Evolutionary conservation across 2,329 filamentous ascomycete species (phyloP), one percentile per base, ranked within the genome.

Genomic region (Sarocladiaceae sp.): DNA sequence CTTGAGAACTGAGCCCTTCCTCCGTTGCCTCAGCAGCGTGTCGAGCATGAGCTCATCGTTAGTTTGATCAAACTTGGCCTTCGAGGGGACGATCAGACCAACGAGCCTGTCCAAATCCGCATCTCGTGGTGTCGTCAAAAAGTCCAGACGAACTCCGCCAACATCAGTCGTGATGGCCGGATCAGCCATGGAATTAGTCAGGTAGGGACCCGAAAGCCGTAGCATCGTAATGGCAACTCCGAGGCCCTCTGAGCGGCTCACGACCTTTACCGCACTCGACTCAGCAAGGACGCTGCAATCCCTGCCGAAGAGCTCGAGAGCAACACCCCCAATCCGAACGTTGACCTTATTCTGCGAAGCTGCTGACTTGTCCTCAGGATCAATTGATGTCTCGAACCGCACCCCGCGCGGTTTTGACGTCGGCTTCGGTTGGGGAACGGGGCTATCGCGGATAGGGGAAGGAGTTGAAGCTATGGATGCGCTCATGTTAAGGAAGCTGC

Each of bases 21-120:
- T 78, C 48, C 93, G 75, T 61, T 98, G 93, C 18, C 87, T 77
- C 12, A 97, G 67, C 1, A 98, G 72, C 0, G 88, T 96, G 54
- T 97, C 91, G 18, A 98, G 78, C 72, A 98, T 82, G 48, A 98
- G 95, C 55, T 97, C 91, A 54, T 96, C 88, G 48, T 94, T 86
- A 37, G 82, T 80, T 48, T 91, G 83, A 51, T 82, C 75, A 54
- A 93, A 96, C 50, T 90, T 88, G 60, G 93, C 82, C 51, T 89
- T 93, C 0, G 90, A 95, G 0, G 93, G 94, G 6, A 86, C 95
- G 45, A 98, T 86, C 43, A 98, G 73, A 43, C 86, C 83, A 0
- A 98, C 68, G 2, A 98, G 73, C 26, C 83, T 79, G 55, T 90
- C 85, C 0, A 98, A 71, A 60, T 98, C 93, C 15, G 74, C 69